Evolutionary conservation across 2,329 filamentous ascomycete genomes (phyloP).

Genomic region (Arachnomyces sp.): DNA sequence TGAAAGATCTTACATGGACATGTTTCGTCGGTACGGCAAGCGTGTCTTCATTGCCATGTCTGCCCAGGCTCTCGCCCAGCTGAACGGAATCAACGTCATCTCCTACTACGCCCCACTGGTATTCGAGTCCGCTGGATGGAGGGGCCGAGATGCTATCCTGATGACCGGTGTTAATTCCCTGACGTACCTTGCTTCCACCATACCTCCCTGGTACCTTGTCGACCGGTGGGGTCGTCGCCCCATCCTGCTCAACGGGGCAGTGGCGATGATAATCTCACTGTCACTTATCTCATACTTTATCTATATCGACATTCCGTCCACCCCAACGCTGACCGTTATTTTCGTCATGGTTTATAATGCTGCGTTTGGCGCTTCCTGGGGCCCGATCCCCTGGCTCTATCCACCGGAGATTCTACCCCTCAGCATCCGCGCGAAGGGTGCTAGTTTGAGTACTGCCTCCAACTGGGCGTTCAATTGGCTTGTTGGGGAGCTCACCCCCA

Average conservation of each 20-base stretch:
- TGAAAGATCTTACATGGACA: constrained; percentile 81
- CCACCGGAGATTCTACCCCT: constrained; percentile 97
- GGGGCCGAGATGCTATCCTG: constrained; percentile 77
- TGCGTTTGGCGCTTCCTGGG: constrained; percentile 95
- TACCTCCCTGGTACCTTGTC: constrained; percentile 95
- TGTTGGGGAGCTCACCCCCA: constrained; percentile 88
- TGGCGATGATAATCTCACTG: constrained; percentile 81
- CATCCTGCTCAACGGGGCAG: constrained; percentile 80
- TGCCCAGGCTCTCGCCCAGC: constrained; percentile 85
- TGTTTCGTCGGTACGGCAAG: constrained; percentile 87
- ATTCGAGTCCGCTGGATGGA: constrained; percentile 95
- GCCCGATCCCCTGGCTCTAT: constrained; percentile 95
- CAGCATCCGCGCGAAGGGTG: constrained; percentile 93
- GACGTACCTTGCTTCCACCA: constrained; percentile 82
- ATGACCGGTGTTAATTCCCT: constrained; percentile 97
- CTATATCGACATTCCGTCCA: constrained; percentile 68
- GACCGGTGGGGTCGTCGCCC: constrained; percentile 83
- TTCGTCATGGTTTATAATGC: constrained; percentile 99
- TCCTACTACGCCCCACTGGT: constrained; percentile 97
- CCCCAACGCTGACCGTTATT: constrained; percentile 76
- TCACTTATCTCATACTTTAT: constrained; percentile 93
- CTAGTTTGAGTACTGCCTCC: constrained; percentile 87
- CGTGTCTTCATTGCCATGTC: constrained; percentile 99
- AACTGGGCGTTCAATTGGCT: constrained; percentile 99
- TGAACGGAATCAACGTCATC: constrained; percentile 99